Conservation (phyloP, 2,329 filamentous ascomycete species). For the Penicillium sp. region DNA sequence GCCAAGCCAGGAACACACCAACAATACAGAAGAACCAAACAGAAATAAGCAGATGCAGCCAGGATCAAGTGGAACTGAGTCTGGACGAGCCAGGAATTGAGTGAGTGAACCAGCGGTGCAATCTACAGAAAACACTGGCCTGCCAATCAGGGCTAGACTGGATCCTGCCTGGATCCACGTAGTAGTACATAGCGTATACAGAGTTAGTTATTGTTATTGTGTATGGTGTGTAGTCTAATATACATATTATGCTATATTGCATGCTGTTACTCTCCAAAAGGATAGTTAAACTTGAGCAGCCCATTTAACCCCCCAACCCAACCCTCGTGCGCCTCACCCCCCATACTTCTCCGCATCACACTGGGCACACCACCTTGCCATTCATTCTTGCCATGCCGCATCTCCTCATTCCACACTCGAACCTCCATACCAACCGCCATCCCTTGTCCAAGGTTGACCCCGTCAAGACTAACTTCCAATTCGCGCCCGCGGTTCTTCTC, state of each 20-base stretch:
- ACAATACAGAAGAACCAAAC: constrained; percentile 10
- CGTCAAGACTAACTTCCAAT: constrained; percentile 79
- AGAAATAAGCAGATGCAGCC: constrained; percentile 15
- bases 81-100: constrained; percentile 15
- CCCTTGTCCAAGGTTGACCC: constrained; percentile 66
- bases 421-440: constrained; percentile 81
- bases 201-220: not conserved
- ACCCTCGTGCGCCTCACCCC: constrained; percentile 72
- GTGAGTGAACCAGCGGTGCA: constrained; percentile 3
- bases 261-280: constrained; percentile 73
- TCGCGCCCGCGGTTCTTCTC: constrained; percentile 77
- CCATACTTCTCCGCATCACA: constrained; percentile 70
- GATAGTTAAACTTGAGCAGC: constrained; percentile 94
- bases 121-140: constrained; percentile 29
- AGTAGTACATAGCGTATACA: not conserved
- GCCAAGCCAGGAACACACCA: too few relatives aligned
- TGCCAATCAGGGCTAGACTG: constrained; percentile 22
- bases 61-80: not conserved
- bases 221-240: too few relatives aligned
- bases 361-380: constrained; percentile 86
- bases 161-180: constrained; percentile 10
- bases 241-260: not conserved
- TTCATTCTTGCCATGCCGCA: constrained; percentile 58
- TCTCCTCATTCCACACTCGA: constrained; percentile 82
- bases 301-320: constrained; percentile 97